Evolutionary conservation across 257 asterid species (phyloP), one percentile per base, ranked within the genome.

Genomic region (Rhazya stricta): DNA sequence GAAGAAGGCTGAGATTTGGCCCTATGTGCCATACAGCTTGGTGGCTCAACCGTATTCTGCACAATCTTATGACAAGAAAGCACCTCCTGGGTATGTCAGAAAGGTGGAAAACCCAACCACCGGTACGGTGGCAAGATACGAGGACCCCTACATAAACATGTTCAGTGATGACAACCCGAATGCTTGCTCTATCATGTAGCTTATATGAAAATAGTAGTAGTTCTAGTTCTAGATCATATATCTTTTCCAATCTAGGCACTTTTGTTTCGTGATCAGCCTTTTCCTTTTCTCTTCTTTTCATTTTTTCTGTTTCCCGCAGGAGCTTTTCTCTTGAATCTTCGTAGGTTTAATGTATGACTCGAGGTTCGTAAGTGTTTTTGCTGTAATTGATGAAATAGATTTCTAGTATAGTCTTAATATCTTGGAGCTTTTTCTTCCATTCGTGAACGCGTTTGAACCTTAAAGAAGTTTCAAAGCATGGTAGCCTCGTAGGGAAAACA

Each of bases 101-200:
- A 85, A 80, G 69, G 89, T 86, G 0, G 94, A 88, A 3, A 78
- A 81, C 69, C 82, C 83, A 32, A 27, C 85, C 19, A 51, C 76
- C 1, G 68, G 71, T 5, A 77, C 78, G 0, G 79, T 85, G 5
- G 69, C 83, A 0, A 84, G 76, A 81, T 83, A 45, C 63, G 97
- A 92, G 58, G 97, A 90, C 67, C 96, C 96, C 32, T 91, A 92
- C 80, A 74, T 73, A 74, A 83, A 81, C 19, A 81, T 91, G 90
- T 92, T 92, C 74, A 91, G 96, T 72, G 98, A 92, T 81, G 98
- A 92, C 9, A 90, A 92, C 69, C 96, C 97, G 16, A 90, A 92
- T 85, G 97, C 98, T 13, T 92, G 98, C 75, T 86, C 87, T 13
- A 63, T 92, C 51, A 91, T 92, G 97, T 92, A 85, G 78, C 58